These are phyloP conservation scores for Manihot esculenta DNA, from an alignment of 441 rosid species.

Conservation along the genomic window DNA sequence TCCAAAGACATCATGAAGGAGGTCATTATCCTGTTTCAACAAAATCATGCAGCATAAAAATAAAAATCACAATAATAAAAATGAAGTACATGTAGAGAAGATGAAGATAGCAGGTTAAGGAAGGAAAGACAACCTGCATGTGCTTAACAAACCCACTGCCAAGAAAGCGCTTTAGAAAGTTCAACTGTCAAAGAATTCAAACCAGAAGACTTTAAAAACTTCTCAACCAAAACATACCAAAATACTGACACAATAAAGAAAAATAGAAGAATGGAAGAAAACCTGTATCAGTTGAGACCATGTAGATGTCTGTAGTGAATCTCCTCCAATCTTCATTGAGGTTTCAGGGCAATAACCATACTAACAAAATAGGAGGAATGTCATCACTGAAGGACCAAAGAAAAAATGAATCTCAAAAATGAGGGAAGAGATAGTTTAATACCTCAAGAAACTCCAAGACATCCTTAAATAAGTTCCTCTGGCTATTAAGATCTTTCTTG, in stretches of 20 bases:
- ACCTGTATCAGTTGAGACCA: slow-evolving; percentile 92
- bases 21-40: slow-evolving; percentile 71
- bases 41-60: slow-evolving; percentile 7
- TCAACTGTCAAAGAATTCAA: slow-evolving; percentile 49
- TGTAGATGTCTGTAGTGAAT: slow-evolving; percentile 52
- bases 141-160: slow-evolving; percentile 95
- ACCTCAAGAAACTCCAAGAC: slow-evolving; percentile 85
- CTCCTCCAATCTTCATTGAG: slow-evolving; percentile 74
- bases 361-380: slow-evolving; percentile 33
- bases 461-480: slow-evolving; percentile 86
- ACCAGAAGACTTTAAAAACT: neutral
- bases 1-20: slow-evolving; percentile 72
- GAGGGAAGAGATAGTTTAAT: neutral
- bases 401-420: neutral
- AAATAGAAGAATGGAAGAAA: neutral
- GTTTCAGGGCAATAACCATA: slow-evolving; percentile 59
- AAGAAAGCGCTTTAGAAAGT: slow-evolving; percentile 80
- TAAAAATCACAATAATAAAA: neutral
- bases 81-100: neutral
- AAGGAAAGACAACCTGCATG: slow-evolving; percentile 72
- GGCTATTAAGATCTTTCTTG: slow-evolving; percentile 87
- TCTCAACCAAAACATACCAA: neutral
- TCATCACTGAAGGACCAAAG: neutral
- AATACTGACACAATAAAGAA: neutral
- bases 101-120: neutral